Evolutionary conservation across 1,284 basidiomycete genomes (phyloP).

Genomic region (Taiwanofungus camphoratus): DNA sequence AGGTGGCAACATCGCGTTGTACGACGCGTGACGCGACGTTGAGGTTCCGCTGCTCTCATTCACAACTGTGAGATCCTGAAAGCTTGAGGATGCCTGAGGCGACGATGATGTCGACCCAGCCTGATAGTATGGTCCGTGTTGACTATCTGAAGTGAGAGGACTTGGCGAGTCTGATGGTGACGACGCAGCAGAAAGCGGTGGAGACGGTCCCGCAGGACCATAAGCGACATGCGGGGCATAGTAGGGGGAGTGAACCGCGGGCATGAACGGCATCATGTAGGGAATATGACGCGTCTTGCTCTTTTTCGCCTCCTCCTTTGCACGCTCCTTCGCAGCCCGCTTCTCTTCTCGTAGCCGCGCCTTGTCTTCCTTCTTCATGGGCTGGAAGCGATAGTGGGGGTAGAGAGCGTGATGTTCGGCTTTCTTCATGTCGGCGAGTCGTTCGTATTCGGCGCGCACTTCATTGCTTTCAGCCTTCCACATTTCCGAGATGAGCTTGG

Average conservation of each 20-base stretch:
- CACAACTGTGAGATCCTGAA: too few species aligned
- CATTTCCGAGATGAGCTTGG: conserved; percentile 60
- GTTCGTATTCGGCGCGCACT: conserved; percentile 60
- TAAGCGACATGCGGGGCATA: conserved; percentile 7
- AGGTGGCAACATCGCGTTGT: too few species aligned
- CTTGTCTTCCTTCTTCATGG: conserved; percentile 63
- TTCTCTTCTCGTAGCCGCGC: conserved; percentile 40
- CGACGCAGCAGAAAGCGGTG: conserved; percentile 22
- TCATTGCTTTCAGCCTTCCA: conserved; percentile 61
- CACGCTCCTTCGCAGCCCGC: conserved; percentile 39
- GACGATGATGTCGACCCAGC: too few species aligned
- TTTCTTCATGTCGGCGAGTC: conserved; percentile 64
- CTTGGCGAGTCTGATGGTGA: conserved; percentile 10
- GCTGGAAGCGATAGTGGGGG: conserved; percentile 72
- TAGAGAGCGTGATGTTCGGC: conserved; percentile 57
- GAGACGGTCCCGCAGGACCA: conserved; percentile 16
- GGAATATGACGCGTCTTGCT: conserved; percentile 12
- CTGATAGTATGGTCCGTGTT: too few species aligned
- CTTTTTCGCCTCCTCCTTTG: conserved; percentile 25
- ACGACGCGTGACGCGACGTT: too few species aligned
- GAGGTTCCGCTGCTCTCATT: too few species aligned
- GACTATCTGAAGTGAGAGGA: conserved; percentile 1
- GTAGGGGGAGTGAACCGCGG: conserved; percentile 8
- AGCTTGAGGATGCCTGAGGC: too few species aligned
- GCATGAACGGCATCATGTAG: conserved; percentile 8